These are phyloP conservation scores for Diaporthe aspalathi DNA, from an alignment of 2,329 filamentous ascomycete species.

Conservation along the genomic window DNA sequence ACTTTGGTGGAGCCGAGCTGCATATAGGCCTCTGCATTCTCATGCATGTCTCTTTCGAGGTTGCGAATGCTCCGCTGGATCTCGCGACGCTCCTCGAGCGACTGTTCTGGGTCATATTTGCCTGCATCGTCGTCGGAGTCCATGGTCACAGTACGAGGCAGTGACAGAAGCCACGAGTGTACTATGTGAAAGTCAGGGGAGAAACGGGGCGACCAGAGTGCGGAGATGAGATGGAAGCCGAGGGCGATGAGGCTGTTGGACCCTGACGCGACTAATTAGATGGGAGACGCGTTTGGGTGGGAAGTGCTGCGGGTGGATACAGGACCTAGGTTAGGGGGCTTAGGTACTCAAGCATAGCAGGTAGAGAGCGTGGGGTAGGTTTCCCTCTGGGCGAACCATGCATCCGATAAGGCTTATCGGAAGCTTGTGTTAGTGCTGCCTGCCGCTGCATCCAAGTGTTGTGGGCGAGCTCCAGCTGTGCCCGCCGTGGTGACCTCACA, in stretches of 20 bases:
- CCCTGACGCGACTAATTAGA: constrained; percentile 30
- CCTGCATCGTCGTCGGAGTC: constrained; percentile 50
- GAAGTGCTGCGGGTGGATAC: constrained; percentile 11
- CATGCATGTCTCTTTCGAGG: constrained; percentile 72
- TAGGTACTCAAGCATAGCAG: no score
- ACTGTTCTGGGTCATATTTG: constrained; percentile 85
- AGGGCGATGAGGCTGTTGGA: background rate
- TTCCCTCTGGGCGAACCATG: no score
- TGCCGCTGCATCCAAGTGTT: background rate
- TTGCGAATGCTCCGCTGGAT: constrained; percentile 78
- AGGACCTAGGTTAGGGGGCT: no score
- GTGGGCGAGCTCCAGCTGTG: background rate
- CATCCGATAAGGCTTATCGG: constrained; percentile 12
- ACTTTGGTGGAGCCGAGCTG: constrained; percentile 74
- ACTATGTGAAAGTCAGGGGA: background rate
- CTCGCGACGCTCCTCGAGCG: constrained; percentile 76
- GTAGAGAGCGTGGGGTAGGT: no score
- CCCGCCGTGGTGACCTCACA: constrained; percentile 2
- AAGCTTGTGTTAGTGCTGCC: background rate
- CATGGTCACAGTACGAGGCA: constrained; percentile 37
- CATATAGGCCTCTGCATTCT: constrained; percentile 77
- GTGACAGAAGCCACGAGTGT: background rate
- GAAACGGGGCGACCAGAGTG: background rate
- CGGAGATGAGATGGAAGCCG: background rate
- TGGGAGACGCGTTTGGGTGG: constrained; percentile 26